phyloP scores from a whole-genome alignment of 2,329 filamentous ascomycete species.

The Verticillium longisporum region DNA sequence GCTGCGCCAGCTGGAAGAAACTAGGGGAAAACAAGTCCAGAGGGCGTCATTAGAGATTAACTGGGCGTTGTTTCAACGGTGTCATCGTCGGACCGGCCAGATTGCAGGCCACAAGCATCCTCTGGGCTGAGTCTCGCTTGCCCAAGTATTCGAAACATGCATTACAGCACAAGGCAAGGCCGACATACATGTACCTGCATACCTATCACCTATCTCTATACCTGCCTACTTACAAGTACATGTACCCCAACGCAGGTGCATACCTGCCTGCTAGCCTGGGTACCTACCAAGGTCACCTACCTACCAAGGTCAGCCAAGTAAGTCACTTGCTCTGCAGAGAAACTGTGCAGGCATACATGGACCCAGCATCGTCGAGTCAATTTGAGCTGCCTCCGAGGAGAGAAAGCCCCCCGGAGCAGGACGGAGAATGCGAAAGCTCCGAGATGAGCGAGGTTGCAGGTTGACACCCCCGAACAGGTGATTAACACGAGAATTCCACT shows the following conservation, averaged over 20 bases:
- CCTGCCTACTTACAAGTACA: neutral
- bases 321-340: neutral
- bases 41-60: neutral
- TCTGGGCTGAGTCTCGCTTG: neutral
- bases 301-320: too few relatives aligned
- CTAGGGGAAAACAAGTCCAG: neutral
- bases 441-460: neutral
- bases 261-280: too few relatives aligned
- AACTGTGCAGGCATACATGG: too few relatives aligned
- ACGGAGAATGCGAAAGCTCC: neutral
- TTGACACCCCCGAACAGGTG: neutral
- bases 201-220: too few relatives aligned
- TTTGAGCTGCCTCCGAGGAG: neutral
- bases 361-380: neutral
- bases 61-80: neutral
- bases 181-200: too few relatives aligned
- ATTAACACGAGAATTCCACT: neutral
- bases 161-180: neutral
- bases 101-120: slow-evolving; percentile 1
- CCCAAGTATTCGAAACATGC: neutral
- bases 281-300: too few relatives aligned
- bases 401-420: neutral
- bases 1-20: neutral
- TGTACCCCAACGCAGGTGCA: neutral
- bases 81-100: neutral